These are phyloP conservation scores for Davidsoniella eucalypti DNA, from an alignment of 2,329 filamentous ascomycete genomes.

Conservation along the genomic window DNA sequence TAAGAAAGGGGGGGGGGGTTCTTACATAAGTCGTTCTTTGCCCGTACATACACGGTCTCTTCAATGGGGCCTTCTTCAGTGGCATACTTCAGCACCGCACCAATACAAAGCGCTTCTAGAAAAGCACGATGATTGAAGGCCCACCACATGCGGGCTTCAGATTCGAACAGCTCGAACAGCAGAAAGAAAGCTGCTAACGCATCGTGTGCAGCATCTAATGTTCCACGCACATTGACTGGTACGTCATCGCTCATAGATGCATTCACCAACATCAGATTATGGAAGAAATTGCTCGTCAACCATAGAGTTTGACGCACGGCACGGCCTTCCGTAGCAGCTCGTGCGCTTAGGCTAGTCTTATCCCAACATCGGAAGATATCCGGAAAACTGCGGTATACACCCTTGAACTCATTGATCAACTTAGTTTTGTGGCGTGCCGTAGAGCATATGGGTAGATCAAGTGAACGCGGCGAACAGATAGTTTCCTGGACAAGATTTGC, in stretches of 20 bases:
- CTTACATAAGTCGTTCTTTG: constrained; percentile 44
- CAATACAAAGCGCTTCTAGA: constrained; percentile 56
- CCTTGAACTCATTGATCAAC: constrained; percentile 51
- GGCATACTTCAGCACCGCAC: constrained; percentile 39
- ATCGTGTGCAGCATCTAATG: constrained; percentile 59
- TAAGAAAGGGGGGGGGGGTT: constrained; percentile 14
- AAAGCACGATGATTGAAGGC: constrained; percentile 70
- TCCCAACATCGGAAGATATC: constrained; percentile 54
- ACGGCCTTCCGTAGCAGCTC: constrained; percentile 44
- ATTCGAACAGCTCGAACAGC: constrained; percentile 47
- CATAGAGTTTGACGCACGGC: constrained; percentile 61
- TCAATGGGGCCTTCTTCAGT: constrained; percentile 28
- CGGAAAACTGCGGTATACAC: constrained; percentile 58
- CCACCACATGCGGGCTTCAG: constrained; percentile 68
- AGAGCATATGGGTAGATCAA: constrained; percentile 54
- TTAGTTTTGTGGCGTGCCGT: constrained; percentile 53
- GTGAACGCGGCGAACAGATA: constrained; percentile 57
- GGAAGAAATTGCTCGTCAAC: constrained; percentile 66
- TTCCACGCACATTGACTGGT: constrained; percentile 48
- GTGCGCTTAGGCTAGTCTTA: constrained; percentile 37
- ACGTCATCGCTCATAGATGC: constrained; percentile 50
- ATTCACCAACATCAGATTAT: constrained; percentile 67
- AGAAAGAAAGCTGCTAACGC: constrained; percentile 62
- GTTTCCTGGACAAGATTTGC: constrained; percentile 64
- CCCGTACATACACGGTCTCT: constrained; percentile 39